Conservation (phyloP, 306 rosid species). For the Vigna reflexopilosa region DNA sequence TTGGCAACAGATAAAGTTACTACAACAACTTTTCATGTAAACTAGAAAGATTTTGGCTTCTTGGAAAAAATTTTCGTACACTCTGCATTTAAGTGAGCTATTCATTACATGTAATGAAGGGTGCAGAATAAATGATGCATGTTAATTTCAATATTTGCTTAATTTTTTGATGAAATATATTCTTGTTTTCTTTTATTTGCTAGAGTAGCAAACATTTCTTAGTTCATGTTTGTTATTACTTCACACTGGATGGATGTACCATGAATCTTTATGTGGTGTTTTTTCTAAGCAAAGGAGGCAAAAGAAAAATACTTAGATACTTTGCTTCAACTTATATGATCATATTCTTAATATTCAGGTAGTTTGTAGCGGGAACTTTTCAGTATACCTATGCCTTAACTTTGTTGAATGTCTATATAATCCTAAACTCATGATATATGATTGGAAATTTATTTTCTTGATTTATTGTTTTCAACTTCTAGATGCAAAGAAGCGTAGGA, state of each 20-base stretch:
- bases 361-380: constrained; percentile 10
- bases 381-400: constrained; percentile 19
- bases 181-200: constrained; percentile 29
- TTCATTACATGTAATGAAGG: constrained; percentile 36
- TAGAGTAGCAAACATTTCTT: constrained; percentile 16
- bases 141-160: constrained; percentile 33
- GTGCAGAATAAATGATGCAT: constrained; percentile 18
- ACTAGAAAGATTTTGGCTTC: constrained; percentile 29
- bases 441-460: constrained; percentile 30
- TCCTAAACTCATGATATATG: background rate
- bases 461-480: constrained; percentile 43
- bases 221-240: constrained; percentile 29
- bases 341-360: constrained; percentile 29
- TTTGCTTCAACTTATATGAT: background rate
- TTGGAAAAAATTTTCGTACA: background rate
- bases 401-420: constrained; percentile 18
- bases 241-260: constrained; percentile 12
- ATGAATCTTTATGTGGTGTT: constrained; percentile 28
- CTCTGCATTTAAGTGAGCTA: constrained; percentile 8
- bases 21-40: constrained; percentile 30
- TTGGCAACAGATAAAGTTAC: constrained; percentile 23
- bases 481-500: constrained; percentile 74
- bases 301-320: constrained; percentile 1
- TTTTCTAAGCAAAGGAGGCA: constrained; percentile 23
- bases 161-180: constrained; percentile 29